A percentile compares a stretch with the other conserved stretches of the same genome.
These are phyloP conservation scores for Paramarasmius palmivorus DNA, from an alignment of 1,284 basidiomycete species.

Conservation along the genomic window DNA sequence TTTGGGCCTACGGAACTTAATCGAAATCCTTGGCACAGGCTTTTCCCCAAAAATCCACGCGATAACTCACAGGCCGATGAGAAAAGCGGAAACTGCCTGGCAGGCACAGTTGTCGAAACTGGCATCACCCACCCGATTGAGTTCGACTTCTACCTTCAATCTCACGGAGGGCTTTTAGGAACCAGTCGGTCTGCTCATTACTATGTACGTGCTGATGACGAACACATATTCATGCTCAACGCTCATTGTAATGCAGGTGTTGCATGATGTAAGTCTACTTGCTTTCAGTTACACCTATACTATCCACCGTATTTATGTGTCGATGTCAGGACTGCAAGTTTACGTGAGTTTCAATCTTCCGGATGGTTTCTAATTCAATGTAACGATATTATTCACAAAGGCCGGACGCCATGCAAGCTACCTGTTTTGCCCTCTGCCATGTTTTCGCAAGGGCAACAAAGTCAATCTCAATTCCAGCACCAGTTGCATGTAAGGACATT, in stretches of 20 bases:
- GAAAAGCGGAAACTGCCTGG: slow-evolving; percentile 65
- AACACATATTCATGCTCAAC: too few relatives aligned
- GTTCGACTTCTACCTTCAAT: slow-evolving; percentile 80
- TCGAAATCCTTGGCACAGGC: too few relatives aligned
- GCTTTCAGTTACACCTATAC: too few relatives aligned
- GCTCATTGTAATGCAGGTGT: too few relatives aligned
- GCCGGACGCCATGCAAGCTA: slow-evolving; percentile 63
- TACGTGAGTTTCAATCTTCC: too few relatives aligned
- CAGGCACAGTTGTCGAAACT: slow-evolving; percentile 73
- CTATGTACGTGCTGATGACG: neutral
- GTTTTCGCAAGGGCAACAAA: slow-evolving; percentile 81
- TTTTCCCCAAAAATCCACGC: neutral
- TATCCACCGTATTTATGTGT: too few relatives aligned
- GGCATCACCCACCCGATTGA: slow-evolving; percentile 73
- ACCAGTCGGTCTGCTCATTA: slow-evolving; percentile 2
- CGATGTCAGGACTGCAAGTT: too few relatives aligned
- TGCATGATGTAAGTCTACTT: too few relatives aligned
- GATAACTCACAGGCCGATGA: slow-evolving; percentile 48
- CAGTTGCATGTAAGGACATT: slow-evolving; percentile 82
- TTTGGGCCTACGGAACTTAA: too few relatives aligned
- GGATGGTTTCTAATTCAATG: too few relatives aligned
- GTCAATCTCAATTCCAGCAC: slow-evolving; percentile 81
- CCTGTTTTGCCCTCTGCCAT: slow-evolving; percentile 77
- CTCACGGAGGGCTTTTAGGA: slow-evolving; percentile 22
- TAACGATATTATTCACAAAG: slow-evolving; percentile 36